Evolutionary conservation across 352 stramenopile genomes (phyloP).

Genomic region (Pythium sukuiense): DNA sequence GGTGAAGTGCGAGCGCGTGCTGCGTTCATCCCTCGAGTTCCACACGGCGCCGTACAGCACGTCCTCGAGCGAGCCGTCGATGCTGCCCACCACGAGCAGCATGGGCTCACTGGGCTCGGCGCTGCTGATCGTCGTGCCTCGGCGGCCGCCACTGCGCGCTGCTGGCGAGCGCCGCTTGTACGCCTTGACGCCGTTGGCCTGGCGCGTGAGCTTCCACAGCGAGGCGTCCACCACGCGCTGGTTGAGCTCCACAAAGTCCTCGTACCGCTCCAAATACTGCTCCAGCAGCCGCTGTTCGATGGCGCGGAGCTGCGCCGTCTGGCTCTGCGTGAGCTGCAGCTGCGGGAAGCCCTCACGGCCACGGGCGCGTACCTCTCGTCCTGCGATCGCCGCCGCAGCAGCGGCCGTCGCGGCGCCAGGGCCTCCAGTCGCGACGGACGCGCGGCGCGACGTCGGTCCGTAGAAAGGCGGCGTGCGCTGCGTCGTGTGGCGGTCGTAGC

Average conservation of each 20-base stretch:
- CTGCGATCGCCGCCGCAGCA: not conserved
- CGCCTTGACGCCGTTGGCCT: slow-evolving; percentile 49
- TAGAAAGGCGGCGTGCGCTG: slow-evolving; percentile 12
- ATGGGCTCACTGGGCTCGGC: slow-evolving; percentile 26
- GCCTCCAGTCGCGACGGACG: not conserved
- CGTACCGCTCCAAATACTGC: slow-evolving; percentile 55
- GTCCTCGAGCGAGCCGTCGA: slow-evolving; percentile 61
- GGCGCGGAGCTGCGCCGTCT: slow-evolving; percentile 43
- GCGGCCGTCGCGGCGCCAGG: not conserved
- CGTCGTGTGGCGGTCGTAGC: not conserved
- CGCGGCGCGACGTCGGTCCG: not conserved
- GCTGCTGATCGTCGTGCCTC: slow-evolving; percentile 7
- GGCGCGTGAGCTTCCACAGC: slow-evolving; percentile 48
- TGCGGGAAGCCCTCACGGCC: slow-evolving; percentile 20
- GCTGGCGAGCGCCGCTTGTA: slow-evolving; percentile 33
- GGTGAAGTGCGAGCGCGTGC: slow-evolving; percentile 54
- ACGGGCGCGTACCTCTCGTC: not conserved
- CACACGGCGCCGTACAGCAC: slow-evolving; percentile 62
- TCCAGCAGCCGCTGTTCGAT: slow-evolving; percentile 50
- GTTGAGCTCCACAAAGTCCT: slow-evolving; percentile 30
- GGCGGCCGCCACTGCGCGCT: slow-evolving; percentile 11
- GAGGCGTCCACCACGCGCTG: slow-evolving; percentile 24
- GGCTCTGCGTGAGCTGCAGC: slow-evolving; percentile 38
- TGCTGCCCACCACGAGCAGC: slow-evolving; percentile 39
- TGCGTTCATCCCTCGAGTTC: slow-evolving; percentile 45